A percentile compares a stretch with the other conserved stretches of the same genome.
These are phyloP conservation scores for Neopestalotiopsis sp. DNA, from an alignment of 2,329 filamentous ascomycete species.

Conservation along the genomic window DNA sequence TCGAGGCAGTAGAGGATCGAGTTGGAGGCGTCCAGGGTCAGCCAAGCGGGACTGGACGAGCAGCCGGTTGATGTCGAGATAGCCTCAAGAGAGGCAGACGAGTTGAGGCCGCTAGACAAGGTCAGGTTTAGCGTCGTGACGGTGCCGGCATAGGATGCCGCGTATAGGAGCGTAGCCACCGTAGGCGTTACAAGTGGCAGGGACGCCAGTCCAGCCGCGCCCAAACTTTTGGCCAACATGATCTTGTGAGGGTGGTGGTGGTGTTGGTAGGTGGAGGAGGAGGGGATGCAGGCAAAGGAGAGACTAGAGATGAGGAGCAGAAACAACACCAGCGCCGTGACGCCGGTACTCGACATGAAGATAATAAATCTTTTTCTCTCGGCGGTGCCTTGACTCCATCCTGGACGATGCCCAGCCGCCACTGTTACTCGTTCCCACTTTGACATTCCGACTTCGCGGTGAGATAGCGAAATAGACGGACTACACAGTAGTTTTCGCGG, in stretches of 20 bases:
- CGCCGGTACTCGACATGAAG: neutral
- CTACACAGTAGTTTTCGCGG: neutral
- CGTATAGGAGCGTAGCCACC: constrained; percentile 48
- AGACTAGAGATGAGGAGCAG: neutral
- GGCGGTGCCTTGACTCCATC: neutral
- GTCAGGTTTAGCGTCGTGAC: constrained; percentile 54
- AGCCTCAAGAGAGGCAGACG: constrained; percentile 42
- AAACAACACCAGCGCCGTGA: neutral
- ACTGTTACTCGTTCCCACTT: constrained; percentile 4
- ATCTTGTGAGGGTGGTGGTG: neutral
- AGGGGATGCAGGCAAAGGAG: neutral
- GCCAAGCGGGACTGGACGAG: constrained; percentile 59
- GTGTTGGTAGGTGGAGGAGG: no score
- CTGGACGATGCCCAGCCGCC: neutral
- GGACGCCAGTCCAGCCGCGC: constrained; percentile 32
- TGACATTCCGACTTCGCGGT: neutral
- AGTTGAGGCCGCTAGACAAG: constrained; percentile 28
- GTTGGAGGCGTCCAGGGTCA: constrained; percentile 55
- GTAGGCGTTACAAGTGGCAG: constrained; percentile 35
- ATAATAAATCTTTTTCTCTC: constrained; percentile 5
- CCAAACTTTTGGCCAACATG: constrained; percentile 32
- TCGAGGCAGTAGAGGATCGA: constrained; percentile 61
- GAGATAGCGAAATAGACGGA: constrained; percentile 8
- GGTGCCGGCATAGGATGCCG: constrained; percentile 52
- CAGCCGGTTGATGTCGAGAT: constrained; percentile 46